Percentiles rank a stretch among this genome's conserved stretches.
Conservation (phyloP, 345 rosid species). For the Dovyalis caffra region DNA sequence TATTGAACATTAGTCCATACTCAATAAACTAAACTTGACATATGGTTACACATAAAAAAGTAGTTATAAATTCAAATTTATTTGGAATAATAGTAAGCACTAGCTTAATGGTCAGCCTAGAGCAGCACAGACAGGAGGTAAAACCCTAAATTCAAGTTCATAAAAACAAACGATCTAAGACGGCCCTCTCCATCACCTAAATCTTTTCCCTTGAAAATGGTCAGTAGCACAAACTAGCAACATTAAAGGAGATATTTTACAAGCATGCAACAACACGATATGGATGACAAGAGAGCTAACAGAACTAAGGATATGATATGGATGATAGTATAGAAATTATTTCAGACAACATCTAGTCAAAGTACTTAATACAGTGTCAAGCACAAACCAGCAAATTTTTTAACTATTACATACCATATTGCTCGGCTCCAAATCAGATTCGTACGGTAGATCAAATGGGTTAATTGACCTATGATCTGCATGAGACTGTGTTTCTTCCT, state of each 20-base stretch:
- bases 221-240: background rate
- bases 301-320: background rate
- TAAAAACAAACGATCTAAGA: background rate
- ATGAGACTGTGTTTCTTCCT: conserved; percentile 49
- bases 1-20: too few species aligned
- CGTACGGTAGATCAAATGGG: conserved; percentile 91
- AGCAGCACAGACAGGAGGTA: too few species aligned
- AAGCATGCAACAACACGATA: background rate
- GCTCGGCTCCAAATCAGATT: conserved; percentile 52
- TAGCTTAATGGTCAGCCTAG: background rate
- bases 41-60: too few species aligned
- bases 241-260: background rate
- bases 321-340: background rate
- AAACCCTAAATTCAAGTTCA: background rate
- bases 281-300: background rate
- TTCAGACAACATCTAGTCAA: background rate
- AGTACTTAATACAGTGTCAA: background rate
- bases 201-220: background rate
- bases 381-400: background rate
- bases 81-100: background rate
- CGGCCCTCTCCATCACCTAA: background rate
- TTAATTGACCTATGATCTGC: conserved; percentile 60
- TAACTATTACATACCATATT: conserved; percentile 53
- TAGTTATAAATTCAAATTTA: too few species aligned
- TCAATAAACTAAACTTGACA: too few species aligned